These are phyloP conservation scores for Hyaloraphidium curvatum DNA, from an alignment of 192 early-diverging fungal species.

Conservation along the genomic window DNA sequence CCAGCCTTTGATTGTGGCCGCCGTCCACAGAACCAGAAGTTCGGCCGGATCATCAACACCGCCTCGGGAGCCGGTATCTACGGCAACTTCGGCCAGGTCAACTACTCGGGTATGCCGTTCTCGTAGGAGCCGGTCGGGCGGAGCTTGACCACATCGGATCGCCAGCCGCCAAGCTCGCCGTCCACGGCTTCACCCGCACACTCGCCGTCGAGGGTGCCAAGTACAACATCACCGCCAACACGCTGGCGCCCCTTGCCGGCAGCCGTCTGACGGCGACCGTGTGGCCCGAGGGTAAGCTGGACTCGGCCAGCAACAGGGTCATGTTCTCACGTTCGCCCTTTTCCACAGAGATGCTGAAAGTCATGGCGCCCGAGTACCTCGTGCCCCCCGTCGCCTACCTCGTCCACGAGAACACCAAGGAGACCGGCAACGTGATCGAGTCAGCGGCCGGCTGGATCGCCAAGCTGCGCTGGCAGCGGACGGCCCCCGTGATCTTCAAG, in stretches of 20 bases:
- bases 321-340: too few species aligned
- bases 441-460: slow-evolving; percentile 37
- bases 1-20: slow-evolving; percentile 18
- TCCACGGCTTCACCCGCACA: slow-evolving; percentile 76
- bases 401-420: slow-evolving; percentile 67
- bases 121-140: too few species aligned
- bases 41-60: slow-evolving; percentile 84
- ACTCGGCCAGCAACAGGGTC: too few species aligned
- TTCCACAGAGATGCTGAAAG: slow-evolving; percentile 85
- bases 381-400: slow-evolving; percentile 83
- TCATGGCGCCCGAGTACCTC: slow-evolving; percentile 93
- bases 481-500: slow-evolving; percentile 84
- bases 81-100: slow-evolving; percentile 93
- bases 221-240: slow-evolving; percentile 73
- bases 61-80: slow-evolving; percentile 96
- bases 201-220: slow-evolving; percentile 85
- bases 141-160: too few species aligned
- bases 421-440: slow-evolving; percentile 48
- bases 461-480: slow-evolving; percentile 79
- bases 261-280: slow-evolving; percentile 87
- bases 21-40: slow-evolving; percentile 91
- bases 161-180: slow-evolving; percentile 79
- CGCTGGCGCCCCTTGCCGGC: slow-evolving; percentile 93
- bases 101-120: too few species aligned
- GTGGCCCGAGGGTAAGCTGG: slow-evolving; percentile 58